A percentile compares a stretch with the other conserved stretches of the same genome.
Evolutionary conservation across 768 basidiomycete genomes (phyloP).

Genomic region (Hericium coralloides): DNA sequence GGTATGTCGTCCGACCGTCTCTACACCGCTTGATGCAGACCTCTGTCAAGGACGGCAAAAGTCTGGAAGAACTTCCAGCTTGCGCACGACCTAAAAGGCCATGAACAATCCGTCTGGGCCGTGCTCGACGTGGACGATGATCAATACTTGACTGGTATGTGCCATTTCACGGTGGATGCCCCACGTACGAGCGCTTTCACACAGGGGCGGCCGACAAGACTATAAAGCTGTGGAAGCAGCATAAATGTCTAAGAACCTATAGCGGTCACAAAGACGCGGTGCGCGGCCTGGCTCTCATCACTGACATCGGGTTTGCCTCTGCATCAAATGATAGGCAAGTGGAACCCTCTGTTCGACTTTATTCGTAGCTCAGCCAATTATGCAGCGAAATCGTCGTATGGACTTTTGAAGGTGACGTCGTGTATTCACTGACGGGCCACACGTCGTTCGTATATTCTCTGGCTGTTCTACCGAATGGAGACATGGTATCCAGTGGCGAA

Average conservation of each 20-base stretch:
- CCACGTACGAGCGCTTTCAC: not conserved
- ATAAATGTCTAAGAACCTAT: conserved; percentile 68
- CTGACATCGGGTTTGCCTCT: conserved; percentile 88
- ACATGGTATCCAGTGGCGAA: conserved; percentile 86
- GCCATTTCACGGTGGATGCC: not conserved
- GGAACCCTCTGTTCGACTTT: not conserved
- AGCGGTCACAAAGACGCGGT: conserved; percentile 89
- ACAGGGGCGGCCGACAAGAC: conserved; percentile 91
- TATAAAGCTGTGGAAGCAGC: conserved; percentile 80
- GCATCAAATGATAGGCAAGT: conserved; percentile 88
- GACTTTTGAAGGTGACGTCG: conserved; percentile 71
- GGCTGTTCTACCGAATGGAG: conserved; percentile 70
- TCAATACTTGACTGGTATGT: conserved; percentile 71
- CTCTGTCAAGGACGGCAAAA: conserved; percentile 68
- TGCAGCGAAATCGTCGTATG: conserved; percentile 85
- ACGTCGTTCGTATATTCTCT: conserved; percentile 96
- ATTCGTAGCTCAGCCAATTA: not conserved
- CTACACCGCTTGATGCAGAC: not conserved
- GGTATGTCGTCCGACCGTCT: conserved; percentile 38
- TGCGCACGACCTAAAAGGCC: conserved; percentile 69
- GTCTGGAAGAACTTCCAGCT: conserved; percentile 81
- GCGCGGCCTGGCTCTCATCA: conserved; percentile 69
- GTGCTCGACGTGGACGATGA: conserved; percentile 74
- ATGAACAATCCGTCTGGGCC: conserved; percentile 91
- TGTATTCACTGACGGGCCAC: conserved; percentile 83